Conservation (phyloP, 2,329 filamentous ascomycete genomes). For the Neoarthrinium moseri region DNA sequence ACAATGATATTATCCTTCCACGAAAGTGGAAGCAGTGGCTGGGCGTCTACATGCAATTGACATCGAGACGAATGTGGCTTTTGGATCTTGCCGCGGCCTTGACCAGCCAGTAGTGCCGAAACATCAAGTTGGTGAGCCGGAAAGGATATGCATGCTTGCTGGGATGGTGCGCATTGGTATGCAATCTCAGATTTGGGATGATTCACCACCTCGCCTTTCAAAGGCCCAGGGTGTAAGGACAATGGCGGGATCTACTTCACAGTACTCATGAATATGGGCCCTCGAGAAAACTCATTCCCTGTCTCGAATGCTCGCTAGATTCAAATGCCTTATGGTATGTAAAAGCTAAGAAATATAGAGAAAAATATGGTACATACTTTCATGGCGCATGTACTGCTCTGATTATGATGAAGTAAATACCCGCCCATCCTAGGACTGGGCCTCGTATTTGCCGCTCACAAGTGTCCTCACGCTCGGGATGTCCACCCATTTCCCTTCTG, state of each 20-base stretch:
- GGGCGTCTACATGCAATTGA: slow-evolving; percentile 8
- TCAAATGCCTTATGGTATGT: background rate
- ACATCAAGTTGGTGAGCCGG: too few species aligned
- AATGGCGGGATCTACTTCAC: too few species aligned
- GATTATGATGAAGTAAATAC: background rate
- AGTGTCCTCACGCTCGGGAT: slow-evolving; percentile 67
- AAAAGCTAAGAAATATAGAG: too few species aligned
- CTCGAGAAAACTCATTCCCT: background rate
- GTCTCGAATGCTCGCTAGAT: background rate
- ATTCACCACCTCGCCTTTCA: too few species aligned
- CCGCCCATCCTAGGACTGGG: slow-evolving; percentile 28
- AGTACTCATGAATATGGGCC: too few species aligned
- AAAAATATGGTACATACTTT: too few species aligned
- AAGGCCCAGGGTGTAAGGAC: too few species aligned
- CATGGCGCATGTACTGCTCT: too few species aligned
- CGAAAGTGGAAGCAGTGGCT: slow-evolving; percentile 10
- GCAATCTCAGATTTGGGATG: too few species aligned
- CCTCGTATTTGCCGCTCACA: slow-evolving; percentile 74
- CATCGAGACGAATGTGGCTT: slow-evolving; percentile 11
- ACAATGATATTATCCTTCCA: slow-evolving; percentile 9
- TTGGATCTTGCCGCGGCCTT: slow-evolving; percentile 7
- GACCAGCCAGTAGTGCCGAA: too few species aligned
- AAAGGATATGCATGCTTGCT: too few species aligned
- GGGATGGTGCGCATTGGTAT: too few species aligned
- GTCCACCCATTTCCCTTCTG: slow-evolving; percentile 57